phyloP scores from a whole-genome alignment of 495 filamentous ascomycete species.

The Neurospora sp. region DNA sequence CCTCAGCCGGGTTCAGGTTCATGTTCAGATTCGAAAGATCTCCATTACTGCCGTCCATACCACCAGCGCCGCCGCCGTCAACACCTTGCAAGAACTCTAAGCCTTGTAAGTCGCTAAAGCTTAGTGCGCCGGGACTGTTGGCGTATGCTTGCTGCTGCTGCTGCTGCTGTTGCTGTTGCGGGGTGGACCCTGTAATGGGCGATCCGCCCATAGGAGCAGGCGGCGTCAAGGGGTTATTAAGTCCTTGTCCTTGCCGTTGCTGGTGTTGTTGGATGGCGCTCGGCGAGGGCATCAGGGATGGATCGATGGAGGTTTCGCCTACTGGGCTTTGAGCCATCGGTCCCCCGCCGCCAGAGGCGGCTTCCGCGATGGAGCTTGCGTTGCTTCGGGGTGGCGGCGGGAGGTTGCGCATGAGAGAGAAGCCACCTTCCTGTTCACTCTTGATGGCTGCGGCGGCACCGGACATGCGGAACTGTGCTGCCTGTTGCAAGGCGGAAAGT shows the following conservation, averaged over 20 bases:
- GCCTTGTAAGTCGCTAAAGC: constrained; percentile 31
- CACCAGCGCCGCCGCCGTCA: background rate
- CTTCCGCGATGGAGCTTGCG: constrained; percentile 15
- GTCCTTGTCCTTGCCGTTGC: constrained; percentile 2
- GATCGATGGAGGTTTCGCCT: constrained; percentile 28
- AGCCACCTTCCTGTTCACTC: constrained; percentile 24
- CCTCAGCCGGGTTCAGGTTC: background rate
- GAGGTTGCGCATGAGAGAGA: constrained; percentile 26
- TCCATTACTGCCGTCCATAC: constrained; percentile 16
- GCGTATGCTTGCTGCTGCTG: constrained; percentile 4
- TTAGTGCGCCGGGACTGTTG: constrained; percentile 13
- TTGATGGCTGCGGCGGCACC: constrained; percentile 17
- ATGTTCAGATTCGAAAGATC: background rate
- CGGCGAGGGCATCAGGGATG: constrained; percentile 34
- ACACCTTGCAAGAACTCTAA: constrained; percentile 37
- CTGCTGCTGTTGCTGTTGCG: constrained; percentile 3
- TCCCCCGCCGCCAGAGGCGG: background rate
- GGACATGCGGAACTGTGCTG: constrained; percentile 18
- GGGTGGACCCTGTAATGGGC: constrained; percentile 5
- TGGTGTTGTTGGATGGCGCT: constrained; percentile 14
- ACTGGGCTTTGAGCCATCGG: background rate
- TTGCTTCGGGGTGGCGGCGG: constrained; percentile 24
- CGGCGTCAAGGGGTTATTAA: background rate
- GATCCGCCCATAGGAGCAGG: background rate
- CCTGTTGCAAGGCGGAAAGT: constrained; percentile 10